Base-by-base conservation (phyloP, 1,284 basidiomycete species). In the Lentinula novae-zelandiae region DNA sequence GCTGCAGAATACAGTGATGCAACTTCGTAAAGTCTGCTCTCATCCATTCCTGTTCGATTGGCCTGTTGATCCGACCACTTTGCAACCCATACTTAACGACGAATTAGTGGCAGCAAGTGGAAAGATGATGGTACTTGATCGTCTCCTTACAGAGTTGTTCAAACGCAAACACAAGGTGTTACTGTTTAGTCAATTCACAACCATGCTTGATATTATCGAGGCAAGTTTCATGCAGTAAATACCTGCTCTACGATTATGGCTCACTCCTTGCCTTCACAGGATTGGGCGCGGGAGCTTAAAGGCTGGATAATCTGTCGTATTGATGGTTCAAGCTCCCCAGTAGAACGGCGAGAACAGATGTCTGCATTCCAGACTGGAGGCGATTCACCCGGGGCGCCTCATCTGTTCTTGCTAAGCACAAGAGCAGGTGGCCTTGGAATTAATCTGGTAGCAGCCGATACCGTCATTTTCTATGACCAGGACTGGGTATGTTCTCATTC, bases 101-200 rank as follows among this genome's bases (percentile, higher is more conserved):
- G 86, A 93, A 65, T 79, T 98, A 15, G 86, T 96, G 51, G 86
- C 89, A 55, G 87, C 86, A 0, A 95, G 92, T 63, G 96, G 96
- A 17, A 99, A 99, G 81, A 97, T 99, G 95, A 89, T 98, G 78
- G 79, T 98, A 20, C 83, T 98, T 0, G 93, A 98, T 66, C 87
- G 95, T 10, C 76, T 99, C 12, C 80, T 99, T 1, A 86, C 87
- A 49, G 93, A 89, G 60, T 76, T 99, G n/a, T 94, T 97, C 74
- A 78, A 78, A 22, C 76, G 86, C 10, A 85, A 83, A 5, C 96
- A 98, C 76, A 96, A 96, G 72, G 96, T 98, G 0, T 78, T 99
- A 34, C 74, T 98, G 38, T 99, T 99, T 75, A 90, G 91, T 60
- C 95, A 98, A 75, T 97, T 99, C 73, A 96, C 91, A 50, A 95